Percentiles rank a stretch among this genome's conserved stretches.
phyloP scores from a whole-genome alignment of 306 rosid genomes.

The Luffa aegyptiaca region DNA sequence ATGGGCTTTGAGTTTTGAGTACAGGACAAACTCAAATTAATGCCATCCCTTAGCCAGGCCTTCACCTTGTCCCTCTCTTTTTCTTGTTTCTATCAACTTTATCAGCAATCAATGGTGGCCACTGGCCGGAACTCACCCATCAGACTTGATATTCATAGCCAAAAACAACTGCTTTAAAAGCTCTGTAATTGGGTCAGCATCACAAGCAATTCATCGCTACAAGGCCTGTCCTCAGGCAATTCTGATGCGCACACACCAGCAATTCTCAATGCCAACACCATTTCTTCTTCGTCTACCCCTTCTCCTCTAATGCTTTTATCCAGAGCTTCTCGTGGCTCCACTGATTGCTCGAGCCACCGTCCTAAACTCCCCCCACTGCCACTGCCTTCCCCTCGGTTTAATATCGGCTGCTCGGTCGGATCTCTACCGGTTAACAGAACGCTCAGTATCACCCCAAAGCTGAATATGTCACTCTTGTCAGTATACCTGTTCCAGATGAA shows the following conservation, averaged over 20 bases:
- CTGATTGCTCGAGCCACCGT: neutral
- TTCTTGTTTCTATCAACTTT: neutral
- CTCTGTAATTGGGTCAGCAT: slow-evolving; percentile 2
- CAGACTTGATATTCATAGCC: neutral
- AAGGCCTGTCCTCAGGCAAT: slow-evolving; percentile 1
- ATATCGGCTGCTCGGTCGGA: neutral
- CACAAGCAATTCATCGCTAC: neutral
- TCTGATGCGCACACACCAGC: neutral
- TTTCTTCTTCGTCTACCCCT: slow-evolving; percentile 1
- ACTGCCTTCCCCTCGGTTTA: neutral
- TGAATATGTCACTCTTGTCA: slow-evolving; percentile 2
- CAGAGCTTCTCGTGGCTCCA: neutral
- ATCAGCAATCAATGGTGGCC: neutral
- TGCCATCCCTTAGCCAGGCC: neutral
- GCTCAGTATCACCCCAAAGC: slow-evolving; percentile 5
- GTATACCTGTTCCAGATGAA: neutral
- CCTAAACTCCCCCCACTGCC: neutral
- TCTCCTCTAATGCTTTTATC: neutral
- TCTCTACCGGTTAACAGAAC: slow-evolving; percentile 1
- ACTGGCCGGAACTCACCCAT: neutral
- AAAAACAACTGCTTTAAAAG: neutral
- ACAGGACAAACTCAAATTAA: neutral
- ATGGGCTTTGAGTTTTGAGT: neutral
- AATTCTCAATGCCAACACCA: slow-evolving; percentile 5
- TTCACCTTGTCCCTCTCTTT: neutral